These are phyloP conservation scores for Ascochyta pisi DNA, from an alignment of 2,329 filamentous ascomycete genomes.

Conservation along the genomic window DNA sequence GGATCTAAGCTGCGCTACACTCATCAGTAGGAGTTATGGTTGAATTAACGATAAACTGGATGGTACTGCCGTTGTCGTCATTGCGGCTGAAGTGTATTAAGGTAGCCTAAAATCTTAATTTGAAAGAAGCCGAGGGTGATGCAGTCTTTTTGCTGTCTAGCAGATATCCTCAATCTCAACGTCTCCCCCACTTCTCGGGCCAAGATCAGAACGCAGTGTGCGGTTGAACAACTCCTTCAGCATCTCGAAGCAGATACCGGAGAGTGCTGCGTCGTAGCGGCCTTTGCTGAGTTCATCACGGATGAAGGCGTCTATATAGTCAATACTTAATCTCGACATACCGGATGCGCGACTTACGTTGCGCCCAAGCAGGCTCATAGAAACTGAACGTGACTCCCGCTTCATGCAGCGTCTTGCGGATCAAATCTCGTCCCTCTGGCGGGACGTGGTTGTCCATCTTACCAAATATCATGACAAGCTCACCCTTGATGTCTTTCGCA, in stretches of 20 bases:
- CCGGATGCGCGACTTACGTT: conserved; percentile 61
- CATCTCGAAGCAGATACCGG: conserved; percentile 90
- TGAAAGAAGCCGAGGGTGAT: background rate
- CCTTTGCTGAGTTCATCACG: conserved; percentile 91
- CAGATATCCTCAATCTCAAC: conserved; percentile 76
- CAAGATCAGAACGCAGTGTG: conserved; percentile 79
- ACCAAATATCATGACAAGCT: conserved; percentile 89
- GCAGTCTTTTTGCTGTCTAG: conserved; percentile 7
- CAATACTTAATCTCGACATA: too few species aligned
- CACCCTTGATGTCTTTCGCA: conserved; percentile 73
- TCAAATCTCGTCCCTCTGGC: conserved; percentile 79
- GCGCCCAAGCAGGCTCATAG: conserved; percentile 91
- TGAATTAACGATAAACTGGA: too few species aligned
- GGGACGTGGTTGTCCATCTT: conserved; percentile 91
- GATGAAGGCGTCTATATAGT: conserved; percentile 77
- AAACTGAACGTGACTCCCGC: conserved; percentile 77
- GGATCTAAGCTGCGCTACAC: background rate
- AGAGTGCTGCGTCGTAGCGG: conserved; percentile 87
- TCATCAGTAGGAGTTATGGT: too few species aligned
- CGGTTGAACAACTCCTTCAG: conserved; percentile 84
- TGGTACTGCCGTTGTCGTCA: too few species aligned
- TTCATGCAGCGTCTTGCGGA: conserved; percentile 80
- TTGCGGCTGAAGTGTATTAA: too few species aligned
- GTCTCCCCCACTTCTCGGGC: conserved; percentile 67
- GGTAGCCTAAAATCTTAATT: too few species aligned